phyloP scores from a whole-genome alignment of 176 grass and related monocot species.

The Saccharum spontaneum region DNA sequence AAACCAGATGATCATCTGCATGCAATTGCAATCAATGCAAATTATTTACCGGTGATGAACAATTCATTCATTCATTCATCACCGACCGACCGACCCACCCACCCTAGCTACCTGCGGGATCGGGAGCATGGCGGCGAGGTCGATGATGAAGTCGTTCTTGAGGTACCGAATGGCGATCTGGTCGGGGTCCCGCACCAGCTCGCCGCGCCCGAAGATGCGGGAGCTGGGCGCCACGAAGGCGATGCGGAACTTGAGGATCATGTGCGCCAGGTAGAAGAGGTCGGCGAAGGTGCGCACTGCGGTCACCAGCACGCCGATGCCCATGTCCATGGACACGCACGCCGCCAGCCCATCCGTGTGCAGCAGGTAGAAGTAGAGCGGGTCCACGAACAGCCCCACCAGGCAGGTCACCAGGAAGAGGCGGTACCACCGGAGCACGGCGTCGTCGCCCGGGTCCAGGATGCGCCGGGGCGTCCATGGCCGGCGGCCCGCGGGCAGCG shows the following conservation, averaged over 20 bases:
- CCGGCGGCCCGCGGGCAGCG: conserved; percentile 11
- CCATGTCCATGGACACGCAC: conserved; percentile 67
- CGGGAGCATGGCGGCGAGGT: conserved; percentile 81
- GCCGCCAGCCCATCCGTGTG: conserved; percentile 31
- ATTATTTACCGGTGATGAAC: background rate
- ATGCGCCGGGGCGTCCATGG: conserved; percentile 76
- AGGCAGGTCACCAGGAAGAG: conserved; percentile 82
- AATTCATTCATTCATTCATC: background rate
- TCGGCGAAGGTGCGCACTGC: conserved; percentile 68
- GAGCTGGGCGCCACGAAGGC: conserved; percentile 85
- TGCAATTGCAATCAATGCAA: no score
- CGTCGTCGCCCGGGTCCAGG: conserved; percentile 88
- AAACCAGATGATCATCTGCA: conserved; percentile 86
- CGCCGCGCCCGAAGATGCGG: conserved; percentile 77
- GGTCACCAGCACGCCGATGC: conserved; percentile 61
- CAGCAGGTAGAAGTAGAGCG: conserved; percentile 95
- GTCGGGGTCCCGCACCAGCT: conserved; percentile 80
- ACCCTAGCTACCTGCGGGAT: conserved; percentile 74
- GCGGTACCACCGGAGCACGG: conserved; percentile 78
- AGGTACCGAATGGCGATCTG: conserved; percentile 89
- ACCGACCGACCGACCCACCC: no score
- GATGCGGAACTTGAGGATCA: conserved; percentile 93
- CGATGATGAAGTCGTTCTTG: conserved; percentile 90
- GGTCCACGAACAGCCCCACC: conserved; percentile 80
- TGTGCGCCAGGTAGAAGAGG: conserved; percentile 79